Conservation (phyloP, 2,329 filamentous ascomycete species). For the Colletotrichum tabaci region DNA sequence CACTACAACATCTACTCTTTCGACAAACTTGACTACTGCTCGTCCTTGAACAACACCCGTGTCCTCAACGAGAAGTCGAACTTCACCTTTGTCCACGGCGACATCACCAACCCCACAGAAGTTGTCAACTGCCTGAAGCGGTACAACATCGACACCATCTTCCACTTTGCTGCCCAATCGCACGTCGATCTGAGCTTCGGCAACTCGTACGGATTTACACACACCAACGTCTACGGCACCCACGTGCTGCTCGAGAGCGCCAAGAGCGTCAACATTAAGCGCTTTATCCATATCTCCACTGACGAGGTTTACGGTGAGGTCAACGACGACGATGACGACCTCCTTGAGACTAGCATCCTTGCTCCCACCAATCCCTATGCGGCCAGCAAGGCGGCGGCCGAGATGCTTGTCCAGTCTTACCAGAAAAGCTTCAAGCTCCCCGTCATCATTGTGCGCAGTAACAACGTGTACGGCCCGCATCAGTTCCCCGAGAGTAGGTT, state of each 20-base stretch:
- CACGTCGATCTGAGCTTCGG: conserved; percentile 88
- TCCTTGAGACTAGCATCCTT: conserved; percentile 81
- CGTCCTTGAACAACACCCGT: conserved; percentile 84
- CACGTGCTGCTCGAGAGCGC: conserved; percentile 85
- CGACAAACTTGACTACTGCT: conserved; percentile 88
- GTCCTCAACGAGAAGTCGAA: conserved; percentile 77
- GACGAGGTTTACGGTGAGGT: conserved; percentile 91
- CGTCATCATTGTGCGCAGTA: conserved; percentile 84
- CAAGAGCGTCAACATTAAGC: conserved; percentile 77
- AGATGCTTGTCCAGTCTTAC: conserved; percentile 92
- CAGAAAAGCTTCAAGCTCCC: conserved; percentile 86
- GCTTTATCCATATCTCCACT: conserved; percentile 87
- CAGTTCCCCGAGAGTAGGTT: conserved; percentile 85
- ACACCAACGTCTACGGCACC: conserved; percentile 88
- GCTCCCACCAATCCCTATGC: conserved; percentile 88
- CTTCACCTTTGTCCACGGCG: conserved; percentile 85
- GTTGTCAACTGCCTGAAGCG: conserved; percentile 80
- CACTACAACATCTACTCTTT: conserved; percentile 86
- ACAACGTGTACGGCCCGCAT: conserved; percentile 89
- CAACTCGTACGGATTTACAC: conserved; percentile 86
- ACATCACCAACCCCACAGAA: conserved; percentile 79
- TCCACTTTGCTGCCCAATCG: conserved; percentile 89
- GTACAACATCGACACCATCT: conserved; percentile 82
- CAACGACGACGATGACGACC: conserved; percentile 78
- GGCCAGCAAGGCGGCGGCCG: conserved; percentile 84